A percentile compares a stretch with the other conserved stretches of the same genome.
Evolutionary conservation across 2,329 filamentous ascomycete species (phyloP).

Genomic region (Penicillium sp.): DNA sequence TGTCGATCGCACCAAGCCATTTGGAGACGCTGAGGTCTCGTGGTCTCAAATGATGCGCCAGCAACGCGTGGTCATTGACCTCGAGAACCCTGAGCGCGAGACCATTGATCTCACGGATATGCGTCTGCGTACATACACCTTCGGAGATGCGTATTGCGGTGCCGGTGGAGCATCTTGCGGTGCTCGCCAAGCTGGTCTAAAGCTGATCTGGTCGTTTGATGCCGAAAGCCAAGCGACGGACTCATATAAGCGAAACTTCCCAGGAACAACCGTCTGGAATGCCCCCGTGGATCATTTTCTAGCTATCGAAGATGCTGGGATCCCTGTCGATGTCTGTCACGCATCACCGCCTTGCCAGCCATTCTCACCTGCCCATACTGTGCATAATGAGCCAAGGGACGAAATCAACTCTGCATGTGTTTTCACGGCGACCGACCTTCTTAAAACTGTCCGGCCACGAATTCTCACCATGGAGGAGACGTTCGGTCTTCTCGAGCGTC

Average conservation of each 20-base stretch:
- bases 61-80: slow-evolving; percentile 9
- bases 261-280: slow-evolving; percentile 32
- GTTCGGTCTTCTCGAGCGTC: slow-evolving; percentile 60
- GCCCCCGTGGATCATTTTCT: slow-evolving; percentile 49
- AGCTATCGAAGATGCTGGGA: slow-evolving; percentile 27
- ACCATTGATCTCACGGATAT: slow-evolving; percentile 22
- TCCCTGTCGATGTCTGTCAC: slow-evolving; percentile 66
- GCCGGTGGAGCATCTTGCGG: slow-evolving; percentile 69
- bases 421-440: slow-evolving; percentile 50
- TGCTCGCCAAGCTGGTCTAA: slow-evolving; percentile 58
- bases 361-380: slow-evolving; percentile 70
- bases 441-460: slow-evolving; percentile 61
- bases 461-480: slow-evolving; percentile 79
- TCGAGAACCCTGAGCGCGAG: neutral
- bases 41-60: neutral
- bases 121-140: slow-evolving; percentile 54
- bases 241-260: slow-evolving; percentile 62
- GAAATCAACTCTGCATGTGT: slow-evolving; percentile 63
- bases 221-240: slow-evolving; percentile 54
- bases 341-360: slow-evolving; percentile 75
- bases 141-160: slow-evolving; percentile 70
- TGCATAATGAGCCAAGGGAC: slow-evolving; percentile 53
- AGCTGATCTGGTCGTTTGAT: slow-evolving; percentile 64
- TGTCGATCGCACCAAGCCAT: slow-evolving; percentile 26
- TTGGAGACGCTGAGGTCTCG: slow-evolving; percentile 24